Conservation (phyloP, 176 grass and related monocot species). For the Tuctoria greenei region DNA sequence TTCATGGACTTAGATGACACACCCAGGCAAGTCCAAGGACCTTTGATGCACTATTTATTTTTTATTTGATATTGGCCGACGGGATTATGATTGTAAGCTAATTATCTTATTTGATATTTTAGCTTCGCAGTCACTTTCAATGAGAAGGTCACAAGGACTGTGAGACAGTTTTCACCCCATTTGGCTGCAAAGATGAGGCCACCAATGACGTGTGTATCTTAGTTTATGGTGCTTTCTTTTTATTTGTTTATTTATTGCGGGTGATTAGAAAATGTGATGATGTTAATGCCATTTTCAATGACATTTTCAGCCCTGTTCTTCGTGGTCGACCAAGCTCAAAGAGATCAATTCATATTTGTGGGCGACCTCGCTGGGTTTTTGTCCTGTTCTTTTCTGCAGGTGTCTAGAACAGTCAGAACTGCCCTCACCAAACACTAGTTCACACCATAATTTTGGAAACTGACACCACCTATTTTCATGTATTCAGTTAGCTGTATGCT, state of each 20-base stretch:
- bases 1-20: too few species aligned
- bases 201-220: conserved; percentile 59
- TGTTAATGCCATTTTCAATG: conserved; percentile 14
- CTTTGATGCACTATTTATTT: too few species aligned
- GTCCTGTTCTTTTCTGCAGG: conserved; percentile 85
- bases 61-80: background rate
- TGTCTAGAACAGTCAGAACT: conserved; percentile 17
- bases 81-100: conserved; percentile 3
- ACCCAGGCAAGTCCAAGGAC: too few species aligned
- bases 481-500: conserved; percentile 85
- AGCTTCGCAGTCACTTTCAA: conserved; percentile 95
- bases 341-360: conserved; percentile 97
- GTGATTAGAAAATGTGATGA: background rate
- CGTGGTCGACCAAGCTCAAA: conserved; percentile 75
- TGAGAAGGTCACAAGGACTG: conserved; percentile 87
- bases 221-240: conserved; percentile 20
- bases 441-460: background rate
- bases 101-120: conserved; percentile 43
- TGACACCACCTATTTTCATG: conserved; percentile 28
- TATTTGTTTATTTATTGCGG: conserved; percentile 7
- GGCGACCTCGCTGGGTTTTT: conserved; percentile 87
- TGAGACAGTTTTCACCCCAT: conserved; percentile 93
- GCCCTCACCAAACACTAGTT: background rate
- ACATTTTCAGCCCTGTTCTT: conserved; percentile 71
- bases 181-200: conserved; percentile 98